phyloP scores from a whole-genome alignment of 2,329 filamentous ascomycete genomes.

The Diaporthe citriasiana region DNA sequence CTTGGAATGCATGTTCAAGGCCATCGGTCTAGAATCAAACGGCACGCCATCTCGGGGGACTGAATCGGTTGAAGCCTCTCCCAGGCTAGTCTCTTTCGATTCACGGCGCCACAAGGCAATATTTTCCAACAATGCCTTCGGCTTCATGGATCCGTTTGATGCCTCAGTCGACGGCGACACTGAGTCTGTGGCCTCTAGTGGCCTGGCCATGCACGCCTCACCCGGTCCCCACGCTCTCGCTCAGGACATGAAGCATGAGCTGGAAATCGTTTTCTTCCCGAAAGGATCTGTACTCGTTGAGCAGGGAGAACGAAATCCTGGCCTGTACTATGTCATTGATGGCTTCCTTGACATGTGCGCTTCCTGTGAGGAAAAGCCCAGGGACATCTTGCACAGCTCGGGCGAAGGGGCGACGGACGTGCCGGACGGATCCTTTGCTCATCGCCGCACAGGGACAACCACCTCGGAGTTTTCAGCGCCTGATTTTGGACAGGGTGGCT shows the following conservation, averaged over 20 bases:
- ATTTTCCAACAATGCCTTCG: constrained; percentile 87
- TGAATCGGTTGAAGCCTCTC: constrained; percentile 87
- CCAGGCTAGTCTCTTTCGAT: constrained; percentile 86
- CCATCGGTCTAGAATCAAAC: constrained; percentile 83
- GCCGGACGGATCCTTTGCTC: constrained; percentile 46
- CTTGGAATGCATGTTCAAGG: constrained; percentile 94
- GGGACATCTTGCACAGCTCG: constrained; percentile 57
- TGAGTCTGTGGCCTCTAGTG: constrained; percentile 84
- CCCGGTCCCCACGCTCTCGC: constrained; percentile 76
- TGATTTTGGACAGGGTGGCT: constrained; percentile 47
- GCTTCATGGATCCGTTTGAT: constrained; percentile 89
- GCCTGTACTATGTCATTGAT: constrained; percentile 97
- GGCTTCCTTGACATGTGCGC: constrained; percentile 96
- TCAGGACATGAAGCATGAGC: constrained; percentile 88
- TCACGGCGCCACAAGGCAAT: constrained; percentile 83
- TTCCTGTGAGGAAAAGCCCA: constrained; percentile 72
- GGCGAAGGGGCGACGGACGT: constrained; percentile 52
- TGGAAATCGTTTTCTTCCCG: constrained; percentile 98
- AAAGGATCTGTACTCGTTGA: constrained; percentile 95
- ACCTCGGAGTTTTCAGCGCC: constrained; percentile 49
- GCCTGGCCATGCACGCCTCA: constrained; percentile 70
- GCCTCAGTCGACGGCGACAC: constrained; percentile 83
- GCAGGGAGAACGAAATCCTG: constrained; percentile 96
- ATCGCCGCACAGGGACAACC: constrained; percentile 37
- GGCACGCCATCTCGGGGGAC: constrained; percentile 75